A percentile compares a stretch with the other conserved stretches of the same genome.
These are phyloP conservation scores for Bondarzewia mesenterica DNA, from an alignment of 1,284 basidiomycete genomes.

Conservation along the genomic window DNA sequence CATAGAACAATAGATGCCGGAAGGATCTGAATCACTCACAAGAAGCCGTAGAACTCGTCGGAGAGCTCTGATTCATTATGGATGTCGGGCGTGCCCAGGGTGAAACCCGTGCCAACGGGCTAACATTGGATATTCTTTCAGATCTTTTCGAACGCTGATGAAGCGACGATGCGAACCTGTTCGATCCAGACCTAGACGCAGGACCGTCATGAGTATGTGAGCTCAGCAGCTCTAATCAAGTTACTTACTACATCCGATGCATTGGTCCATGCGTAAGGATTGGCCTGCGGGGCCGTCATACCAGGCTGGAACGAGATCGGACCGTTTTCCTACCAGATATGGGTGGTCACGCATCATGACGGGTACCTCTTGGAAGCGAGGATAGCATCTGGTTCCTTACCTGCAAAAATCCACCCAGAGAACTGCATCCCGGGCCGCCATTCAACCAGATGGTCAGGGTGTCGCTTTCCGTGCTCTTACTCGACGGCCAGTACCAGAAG, in stretches of 20 bases:
- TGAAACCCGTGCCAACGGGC: conserved; percentile 1
- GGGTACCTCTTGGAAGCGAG: neutral
- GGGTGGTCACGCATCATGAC: neutral
- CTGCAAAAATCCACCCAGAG: conserved; percentile 1
- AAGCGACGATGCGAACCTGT: neutral
- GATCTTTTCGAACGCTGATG: neutral
- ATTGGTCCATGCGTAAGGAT: neutral
- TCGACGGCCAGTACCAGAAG: conserved; percentile 3
- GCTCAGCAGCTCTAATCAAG: neutral
- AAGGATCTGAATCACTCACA: neutral
- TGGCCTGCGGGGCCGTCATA: neutral
- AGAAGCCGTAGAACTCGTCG: conserved; percentile 1
- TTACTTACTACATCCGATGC: neutral
- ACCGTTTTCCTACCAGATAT: neutral
- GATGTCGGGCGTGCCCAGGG: neutral
- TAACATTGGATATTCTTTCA: neutral
- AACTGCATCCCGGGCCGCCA: conserved; percentile 1
- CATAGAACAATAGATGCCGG: neutral
- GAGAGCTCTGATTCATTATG: neutral
- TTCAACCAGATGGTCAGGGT: conserved; percentile 1
- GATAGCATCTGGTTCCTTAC: no score
- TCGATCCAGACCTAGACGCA: neutral
- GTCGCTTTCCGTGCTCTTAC: neutral
- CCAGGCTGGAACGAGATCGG: neutral
- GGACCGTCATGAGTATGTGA: neutral